phyloP scores from a whole-genome alignment of 1,284 basidiomycete genomes.

The Cryptococcus hybrid region DNA sequence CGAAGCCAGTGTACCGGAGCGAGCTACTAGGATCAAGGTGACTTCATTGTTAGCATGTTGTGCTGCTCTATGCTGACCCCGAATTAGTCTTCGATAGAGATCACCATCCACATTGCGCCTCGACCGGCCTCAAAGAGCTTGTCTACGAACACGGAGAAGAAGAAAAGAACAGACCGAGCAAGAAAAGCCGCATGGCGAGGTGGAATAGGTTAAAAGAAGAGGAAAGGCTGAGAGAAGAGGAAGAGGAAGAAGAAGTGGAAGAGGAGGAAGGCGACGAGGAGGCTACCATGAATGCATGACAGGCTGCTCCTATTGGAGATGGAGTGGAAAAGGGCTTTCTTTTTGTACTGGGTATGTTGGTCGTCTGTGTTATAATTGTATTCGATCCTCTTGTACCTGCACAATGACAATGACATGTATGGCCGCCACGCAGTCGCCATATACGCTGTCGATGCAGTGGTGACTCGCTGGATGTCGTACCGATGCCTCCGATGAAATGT shows the following conservation, averaged over 20 bases:
- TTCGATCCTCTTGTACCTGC: no score
- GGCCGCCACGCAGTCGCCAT: no score
- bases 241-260: constrained; percentile 20
- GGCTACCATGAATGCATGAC: neutral
- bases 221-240: constrained; percentile 15
- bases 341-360: no score
- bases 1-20: constrained; percentile 14
- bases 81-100: constrained; percentile 16
- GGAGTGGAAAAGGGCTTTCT: no score
- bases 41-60: neutral
- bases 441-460: no score
- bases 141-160: neutral
- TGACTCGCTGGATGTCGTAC: no score
- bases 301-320: neutral
- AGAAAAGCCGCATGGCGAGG: constrained; percentile 6
- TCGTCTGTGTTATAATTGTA: no score
- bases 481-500: no score
- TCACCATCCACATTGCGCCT: constrained; percentile 22
- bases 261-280: neutral
- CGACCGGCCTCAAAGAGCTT: constrained; percentile 3
- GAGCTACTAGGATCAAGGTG: constrained; percentile 10
- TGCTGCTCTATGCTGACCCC: neutral
- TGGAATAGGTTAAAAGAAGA: constrained; percentile 1
- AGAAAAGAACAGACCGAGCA: constrained; percentile 16
- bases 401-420: no score